Evolutionary conservation across 306 rosid genomes (phyloP).

Genomic region (Vigna reflexopilosa): DNA sequence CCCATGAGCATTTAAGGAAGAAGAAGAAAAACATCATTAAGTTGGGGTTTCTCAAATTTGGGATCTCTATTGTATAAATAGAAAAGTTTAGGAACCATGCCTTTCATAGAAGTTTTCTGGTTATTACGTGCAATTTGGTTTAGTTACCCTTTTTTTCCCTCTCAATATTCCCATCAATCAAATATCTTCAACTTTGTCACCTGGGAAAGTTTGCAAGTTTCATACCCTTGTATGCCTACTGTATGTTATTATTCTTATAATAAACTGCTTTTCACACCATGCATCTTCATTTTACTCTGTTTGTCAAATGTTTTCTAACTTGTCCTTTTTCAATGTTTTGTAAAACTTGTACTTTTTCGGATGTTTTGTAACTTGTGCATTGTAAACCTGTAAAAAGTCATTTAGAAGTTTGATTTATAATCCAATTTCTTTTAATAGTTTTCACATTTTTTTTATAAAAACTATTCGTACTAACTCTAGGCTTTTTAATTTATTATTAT

Average conservation of each 20-base stretch:
- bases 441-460: too few relatives aligned
- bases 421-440: too few relatives aligned
- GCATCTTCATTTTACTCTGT: neutral
- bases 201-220: slow-evolving; percentile 29
- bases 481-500: too few relatives aligned
- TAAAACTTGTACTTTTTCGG: neutral
- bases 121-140: slow-evolving; percentile 3
- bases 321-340: neutral
- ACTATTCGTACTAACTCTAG: too few relatives aligned
- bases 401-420: too few relatives aligned
- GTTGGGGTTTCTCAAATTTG: neutral
- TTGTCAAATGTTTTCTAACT: neutral
- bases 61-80: neutral
- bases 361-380: neutral
- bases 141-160: neutral
- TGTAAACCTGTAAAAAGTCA: too few relatives aligned
- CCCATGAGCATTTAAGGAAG: slow-evolving; percentile 74
- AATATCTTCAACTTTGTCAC: slow-evolving; percentile 13
- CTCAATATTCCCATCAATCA: slow-evolving; percentile 3
- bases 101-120: neutral
- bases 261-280: slow-evolving; percentile 7
- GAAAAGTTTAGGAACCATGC: slow-evolving; percentile 35
- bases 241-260: neutral
- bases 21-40: neutral
- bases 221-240: neutral